Evolutionary conservation across 495 filamentous ascomycete genomes (phyloP).

Genomic region (Clavariopsis aquatica): DNA sequence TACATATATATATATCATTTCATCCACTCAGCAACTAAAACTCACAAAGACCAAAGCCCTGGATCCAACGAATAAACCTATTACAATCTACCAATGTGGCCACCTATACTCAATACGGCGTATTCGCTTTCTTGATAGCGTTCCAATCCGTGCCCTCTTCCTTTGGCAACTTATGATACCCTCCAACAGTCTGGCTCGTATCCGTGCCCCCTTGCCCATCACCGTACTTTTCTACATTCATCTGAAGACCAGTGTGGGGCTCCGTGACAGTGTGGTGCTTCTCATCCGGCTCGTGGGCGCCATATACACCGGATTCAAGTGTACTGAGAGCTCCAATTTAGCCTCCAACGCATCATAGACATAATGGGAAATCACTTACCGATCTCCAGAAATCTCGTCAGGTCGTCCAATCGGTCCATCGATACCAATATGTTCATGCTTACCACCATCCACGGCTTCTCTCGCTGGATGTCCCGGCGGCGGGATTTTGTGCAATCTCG

Average conservation of each 20-base stretch:
- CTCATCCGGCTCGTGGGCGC: conserved; percentile 14
- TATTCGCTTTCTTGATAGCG: conserved; percentile 37
- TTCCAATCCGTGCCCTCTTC: conserved; percentile 33
- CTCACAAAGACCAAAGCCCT: no score
- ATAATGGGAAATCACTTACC: conserved; percentile 21
- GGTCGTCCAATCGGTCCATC: conserved; percentile 30
- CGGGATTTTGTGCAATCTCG: conserved; percentile 40
- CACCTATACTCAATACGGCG: conserved; percentile 28
- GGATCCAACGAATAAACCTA: no score
- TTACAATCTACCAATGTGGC: neutral
- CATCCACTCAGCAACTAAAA: no score
- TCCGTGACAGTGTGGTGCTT: conserved; percentile 30
- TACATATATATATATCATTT: no score
- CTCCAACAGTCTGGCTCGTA: conserved; percentile 23
- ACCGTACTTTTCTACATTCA: conserved; percentile 42
- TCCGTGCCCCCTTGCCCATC: conserved; percentile 39
- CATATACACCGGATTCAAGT: conserved; percentile 15
- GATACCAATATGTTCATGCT: conserved; percentile 22
- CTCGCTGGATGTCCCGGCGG: conserved; percentile 34
- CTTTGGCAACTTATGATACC: conserved; percentile 16
- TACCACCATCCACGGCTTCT: conserved; percentile 18
- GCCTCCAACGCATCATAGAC: neutral
- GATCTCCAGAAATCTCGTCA: conserved; percentile 16
- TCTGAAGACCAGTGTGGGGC: conserved; percentile 41
- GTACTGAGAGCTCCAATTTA: neutral